Percentiles rank a stretch among this genome's conserved stretches.
Evolutionary conservation across 768 basidiomycete species (phyloP).

Genomic region (Phallus indusiatus): DNA sequence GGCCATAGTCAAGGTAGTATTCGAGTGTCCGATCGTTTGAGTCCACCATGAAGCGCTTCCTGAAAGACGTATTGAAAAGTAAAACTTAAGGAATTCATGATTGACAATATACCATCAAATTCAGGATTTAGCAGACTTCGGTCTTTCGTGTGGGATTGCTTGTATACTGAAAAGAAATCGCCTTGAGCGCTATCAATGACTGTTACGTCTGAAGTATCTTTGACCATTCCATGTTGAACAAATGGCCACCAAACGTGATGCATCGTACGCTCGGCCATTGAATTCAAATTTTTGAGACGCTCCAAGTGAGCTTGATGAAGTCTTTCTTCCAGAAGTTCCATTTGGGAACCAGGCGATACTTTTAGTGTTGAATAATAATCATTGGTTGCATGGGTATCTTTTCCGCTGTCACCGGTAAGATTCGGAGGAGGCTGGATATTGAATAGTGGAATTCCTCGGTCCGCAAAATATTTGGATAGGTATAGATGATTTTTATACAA

Average conservation of each 20-base stretch:
- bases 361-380: conserved; percentile 68
- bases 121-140: conserved; percentile 3
- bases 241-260: conserved; percentile 95
- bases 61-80: no score
- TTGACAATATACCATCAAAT: conserved; percentile 5
- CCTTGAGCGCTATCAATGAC: conserved; percentile 86
- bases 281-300: conserved; percentile 65
- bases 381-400: conserved; percentile 48
- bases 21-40: conserved; percentile 79
- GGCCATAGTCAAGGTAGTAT: conserved; percentile 69
- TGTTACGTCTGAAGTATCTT: conserved; percentile 62
- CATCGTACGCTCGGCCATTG: conserved; percentile 70
- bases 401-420: conserved; percentile 28
- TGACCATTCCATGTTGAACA: conserved; percentile 76
- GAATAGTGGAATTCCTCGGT: conserved; percentile 50
- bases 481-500: conserved; percentile 89
- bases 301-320: conserved; percentile 53
- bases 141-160: conserved; percentile 19
- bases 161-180: conserved; percentile 77
- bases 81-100: neutral
- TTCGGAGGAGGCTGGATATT: conserved; percentile 53
- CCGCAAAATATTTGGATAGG: conserved; percentile 66
- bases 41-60: conserved; percentile 99
- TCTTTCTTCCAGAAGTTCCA: conserved; percentile 44
- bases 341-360: no score